Percentiles rank a stretch among this genome's conserved stretches.
These are phyloP conservation scores for Coemansia interrupta DNA, from an alignment of 192 early-diverging fungal species.

Conservation along the genomic window DNA sequence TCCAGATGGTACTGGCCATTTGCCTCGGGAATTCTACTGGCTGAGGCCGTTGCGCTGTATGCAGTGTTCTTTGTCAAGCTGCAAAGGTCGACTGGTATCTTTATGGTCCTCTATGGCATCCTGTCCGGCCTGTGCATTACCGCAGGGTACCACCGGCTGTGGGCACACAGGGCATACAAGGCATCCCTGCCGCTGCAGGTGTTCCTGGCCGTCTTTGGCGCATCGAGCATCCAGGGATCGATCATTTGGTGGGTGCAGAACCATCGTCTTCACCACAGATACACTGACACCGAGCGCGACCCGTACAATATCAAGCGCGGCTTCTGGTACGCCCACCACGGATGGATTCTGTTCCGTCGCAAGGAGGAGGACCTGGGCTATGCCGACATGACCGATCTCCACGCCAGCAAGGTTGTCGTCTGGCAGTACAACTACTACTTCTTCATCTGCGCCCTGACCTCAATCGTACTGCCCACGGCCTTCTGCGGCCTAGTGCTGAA, in stretches of 20 bases:
- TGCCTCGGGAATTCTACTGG: slow-evolving; percentile 54
- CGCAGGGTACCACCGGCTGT: slow-evolving; percentile 83
- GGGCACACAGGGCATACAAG: slow-evolving; percentile 73
- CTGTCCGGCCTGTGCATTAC: slow-evolving; percentile 83
- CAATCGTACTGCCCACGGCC: slow-evolving; percentile 74
- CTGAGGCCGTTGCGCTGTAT: slow-evolving; percentile 66
- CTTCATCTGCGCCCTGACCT: slow-evolving; percentile 66
- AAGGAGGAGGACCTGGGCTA: slow-evolving; percentile 67
- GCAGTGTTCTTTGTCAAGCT: slow-evolving; percentile 73
- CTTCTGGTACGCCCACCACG: slow-evolving; percentile 77
- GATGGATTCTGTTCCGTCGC: slow-evolving; percentile 79
- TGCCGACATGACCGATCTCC: slow-evolving; percentile 76
- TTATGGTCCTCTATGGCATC: slow-evolving; percentile 58
- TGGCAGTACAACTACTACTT: slow-evolving; percentile 77
- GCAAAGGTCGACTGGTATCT: slow-evolving; percentile 55
- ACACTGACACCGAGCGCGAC: slow-evolving; percentile 81
- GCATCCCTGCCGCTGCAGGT: slow-evolving; percentile 59
- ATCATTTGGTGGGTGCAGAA: slow-evolving; percentile 83
- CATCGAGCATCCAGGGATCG: slow-evolving; percentile 73
- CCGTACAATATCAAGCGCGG: slow-evolving; percentile 81
- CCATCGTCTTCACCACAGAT: slow-evolving; percentile 82
- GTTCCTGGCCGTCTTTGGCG: slow-evolving; percentile 59
- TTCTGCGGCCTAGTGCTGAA: slow-evolving; percentile 77
- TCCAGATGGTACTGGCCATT: slow-evolving; percentile 53
- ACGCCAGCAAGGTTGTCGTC: slow-evolving; percentile 65